Conservation (phyloP, 306 rosid species). For the Fragaria vesca region DNA sequence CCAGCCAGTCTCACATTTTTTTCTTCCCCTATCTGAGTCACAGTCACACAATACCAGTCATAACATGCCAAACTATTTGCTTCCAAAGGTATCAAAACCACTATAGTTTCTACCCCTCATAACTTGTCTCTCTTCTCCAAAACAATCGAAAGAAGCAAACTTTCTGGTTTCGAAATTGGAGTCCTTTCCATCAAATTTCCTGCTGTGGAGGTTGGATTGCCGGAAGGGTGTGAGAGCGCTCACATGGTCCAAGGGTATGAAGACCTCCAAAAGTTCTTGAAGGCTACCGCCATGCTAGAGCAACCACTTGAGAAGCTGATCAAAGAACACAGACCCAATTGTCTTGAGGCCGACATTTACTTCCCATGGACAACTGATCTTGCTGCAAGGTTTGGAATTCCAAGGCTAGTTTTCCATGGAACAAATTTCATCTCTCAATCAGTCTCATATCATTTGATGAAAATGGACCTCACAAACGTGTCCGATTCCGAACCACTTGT, state of each 20-base stretch:
- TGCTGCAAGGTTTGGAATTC: slow-evolving; percentile 33
- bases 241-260: neutral
- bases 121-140: neutral
- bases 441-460: slow-evolving; percentile 8
- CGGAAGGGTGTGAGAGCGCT: slow-evolving; percentile 5
- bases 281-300: neutral
- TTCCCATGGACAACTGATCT: slow-evolving; percentile 36
- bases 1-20: slow-evolving; percentile 13
- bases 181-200: slow-evolving; percentile 3
- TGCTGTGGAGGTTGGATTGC: neutral
- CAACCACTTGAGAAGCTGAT: slow-evolving; percentile 18
- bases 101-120: slow-evolving; percentile 1
- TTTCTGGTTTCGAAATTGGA: neutral
- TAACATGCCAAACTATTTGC: slow-evolving; percentile 11
- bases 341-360: slow-evolving; percentile 28
- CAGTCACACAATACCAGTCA: slow-evolving; percentile 2
- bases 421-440: slow-evolving; percentile 25
- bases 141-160: slow-evolving; percentile 8
- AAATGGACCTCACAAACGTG: neutral
- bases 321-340: slow-evolving; percentile 28
- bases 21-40: neutral
- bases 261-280: slow-evolving; percentile 3
- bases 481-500: neutral
- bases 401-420: slow-evolving; percentile 41
- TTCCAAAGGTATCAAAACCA: slow-evolving; percentile 12